A percentile compares a stretch with the other conserved stretches of the same genome.
Conservation (phyloP, 2,329 filamentous ascomycete species). For the Akanthomyces dipterigenus region DNA sequence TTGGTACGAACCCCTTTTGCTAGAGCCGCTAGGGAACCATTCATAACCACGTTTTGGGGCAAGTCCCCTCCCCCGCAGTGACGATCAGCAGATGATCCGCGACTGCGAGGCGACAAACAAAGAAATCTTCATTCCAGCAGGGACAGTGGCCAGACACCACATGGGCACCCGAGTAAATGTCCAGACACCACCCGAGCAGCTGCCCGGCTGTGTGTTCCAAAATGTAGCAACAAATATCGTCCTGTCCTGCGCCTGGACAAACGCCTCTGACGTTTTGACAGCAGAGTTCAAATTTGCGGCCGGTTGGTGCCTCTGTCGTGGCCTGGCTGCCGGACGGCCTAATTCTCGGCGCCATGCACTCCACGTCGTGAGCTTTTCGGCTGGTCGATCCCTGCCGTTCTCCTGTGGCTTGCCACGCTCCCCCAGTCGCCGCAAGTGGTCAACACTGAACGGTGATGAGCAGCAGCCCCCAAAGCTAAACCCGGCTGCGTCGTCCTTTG, state of each 20-base stretch:
- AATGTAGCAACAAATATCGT: not conserved
- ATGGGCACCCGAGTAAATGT: not conserved
- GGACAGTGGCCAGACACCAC: not conserved
- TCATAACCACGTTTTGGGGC: not conserved
- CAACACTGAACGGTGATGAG: not conserved
- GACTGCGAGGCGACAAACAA: not conserved
- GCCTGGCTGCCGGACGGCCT: slow-evolving; percentile 11
- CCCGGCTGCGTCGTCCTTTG: not conserved
- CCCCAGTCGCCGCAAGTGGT: not conserved
- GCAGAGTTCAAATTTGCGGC: not conserved
- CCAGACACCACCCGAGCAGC: not conserved
- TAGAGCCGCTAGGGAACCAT: not conserved
- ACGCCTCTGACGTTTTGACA: slow-evolving; percentile 5
- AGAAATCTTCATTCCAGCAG: not conserved
- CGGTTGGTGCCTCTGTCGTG: not conserved
- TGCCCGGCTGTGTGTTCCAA: not conserved
- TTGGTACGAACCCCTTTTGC: not conserved
- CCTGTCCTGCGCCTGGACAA: not conserved
- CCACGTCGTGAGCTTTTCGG: slow-evolving; percentile 7
- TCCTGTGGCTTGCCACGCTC: not conserved
- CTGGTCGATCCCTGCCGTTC: slow-evolving; percentile 1
- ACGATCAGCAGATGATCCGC: not conserved
- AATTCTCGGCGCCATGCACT: slow-evolving; percentile 19
- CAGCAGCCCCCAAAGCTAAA: slow-evolving; percentile 1
- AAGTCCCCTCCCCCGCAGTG: slow-evolving; percentile 7